A percentile compares a stretch with the other conserved stretches of the same genome.
These are phyloP conservation scores for Didymosphaeria variabile DNA, from an alignment of 2,329 filamentous ascomycete species.

Conservation along the genomic window DNA sequence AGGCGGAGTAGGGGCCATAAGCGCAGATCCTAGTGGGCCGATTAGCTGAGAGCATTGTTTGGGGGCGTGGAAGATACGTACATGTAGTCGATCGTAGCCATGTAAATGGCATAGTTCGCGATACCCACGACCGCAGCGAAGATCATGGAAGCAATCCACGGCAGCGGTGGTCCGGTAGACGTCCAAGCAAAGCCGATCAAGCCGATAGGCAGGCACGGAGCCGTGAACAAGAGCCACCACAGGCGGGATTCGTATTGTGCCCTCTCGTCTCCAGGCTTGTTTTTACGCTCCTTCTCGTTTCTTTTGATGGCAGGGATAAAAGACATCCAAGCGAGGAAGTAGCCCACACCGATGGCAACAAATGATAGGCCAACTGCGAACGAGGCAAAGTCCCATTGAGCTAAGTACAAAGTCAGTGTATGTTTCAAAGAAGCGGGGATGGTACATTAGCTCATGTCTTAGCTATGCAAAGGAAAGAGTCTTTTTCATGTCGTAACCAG, in stretches of 20 bases:
- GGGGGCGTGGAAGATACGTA: background rate
- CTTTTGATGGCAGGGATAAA: constrained; percentile 64
- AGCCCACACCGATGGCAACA: constrained; percentile 67
- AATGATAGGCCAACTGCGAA: constrained; percentile 69
- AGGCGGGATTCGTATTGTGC: constrained; percentile 63
- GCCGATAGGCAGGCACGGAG: constrained; percentile 71
- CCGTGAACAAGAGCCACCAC: constrained; percentile 70
- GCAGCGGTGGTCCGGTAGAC: constrained; percentile 68
- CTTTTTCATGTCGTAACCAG: no score
- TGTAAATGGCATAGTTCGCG: constrained; percentile 76
- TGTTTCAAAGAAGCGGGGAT: no score
- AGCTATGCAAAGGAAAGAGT: no score
- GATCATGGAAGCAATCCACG: constrained; percentile 75
- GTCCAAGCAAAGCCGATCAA: constrained; percentile 78
- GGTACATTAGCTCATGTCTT: no score
- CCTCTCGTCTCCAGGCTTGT: constrained; percentile 39
- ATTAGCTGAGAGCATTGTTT: background rate
- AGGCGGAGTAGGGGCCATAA: constrained; percentile 78
- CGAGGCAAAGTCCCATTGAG: constrained; percentile 70
- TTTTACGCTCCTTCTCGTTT: constrained; percentile 41
- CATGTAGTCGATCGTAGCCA: constrained; percentile 79
- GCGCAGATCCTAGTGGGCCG: constrained; percentile 71
- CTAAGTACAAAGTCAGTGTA: no score
- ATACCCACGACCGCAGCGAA: constrained; percentile 74
- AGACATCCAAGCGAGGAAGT: constrained; percentile 68